These are phyloP conservation scores for Lepiota brunneoincarnata DNA, from an alignment of 768 basidiomycete genomes.

Conservation along the genomic window DNA sequence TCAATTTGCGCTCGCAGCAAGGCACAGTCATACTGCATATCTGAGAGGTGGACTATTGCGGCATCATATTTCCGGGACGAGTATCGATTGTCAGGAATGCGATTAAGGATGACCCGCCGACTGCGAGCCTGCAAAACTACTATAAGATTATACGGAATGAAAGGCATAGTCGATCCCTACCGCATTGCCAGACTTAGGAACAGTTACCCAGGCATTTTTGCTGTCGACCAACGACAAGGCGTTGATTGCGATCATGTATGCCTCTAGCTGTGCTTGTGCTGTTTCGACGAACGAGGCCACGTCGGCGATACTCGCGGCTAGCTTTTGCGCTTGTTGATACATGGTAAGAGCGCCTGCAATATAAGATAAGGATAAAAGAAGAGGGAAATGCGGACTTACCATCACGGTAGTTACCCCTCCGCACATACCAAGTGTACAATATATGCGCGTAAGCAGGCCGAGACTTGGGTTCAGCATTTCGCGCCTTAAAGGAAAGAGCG, in stretches of 20 bases:
- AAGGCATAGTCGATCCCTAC: slow-evolving; percentile 27
- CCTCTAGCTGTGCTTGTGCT: slow-evolving; percentile 72
- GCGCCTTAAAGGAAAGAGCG: slow-evolving; percentile 86
- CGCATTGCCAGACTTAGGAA: slow-evolving; percentile 52
- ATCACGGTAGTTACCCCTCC: slow-evolving; percentile 85
- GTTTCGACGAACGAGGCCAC: slow-evolving; percentile 36
- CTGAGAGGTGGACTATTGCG: slow-evolving; percentile 76
- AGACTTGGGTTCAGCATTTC: slow-evolving; percentile 87
- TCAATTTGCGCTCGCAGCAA: slow-evolving; percentile 77
- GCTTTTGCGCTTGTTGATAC: slow-evolving; percentile 87
- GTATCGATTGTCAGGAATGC: slow-evolving; percentile 77
- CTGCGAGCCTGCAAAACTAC: slow-evolving; percentile 53
- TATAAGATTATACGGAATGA: slow-evolving; percentile 10
- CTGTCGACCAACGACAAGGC: slow-evolving; percentile 79
- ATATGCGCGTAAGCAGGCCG: slow-evolving; percentile 87
- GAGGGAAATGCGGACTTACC: slow-evolving; percentile 50
- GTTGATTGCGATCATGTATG: slow-evolving; percentile 86
- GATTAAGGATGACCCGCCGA: slow-evolving; percentile 65
- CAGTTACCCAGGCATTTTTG: slow-evolving; percentile 80
- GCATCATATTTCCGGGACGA: slow-evolving; percentile 59
- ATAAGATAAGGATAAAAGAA: slow-evolving; percentile 7
- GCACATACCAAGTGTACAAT: slow-evolving; percentile 91
- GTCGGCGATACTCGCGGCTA: slow-evolving; percentile 55
- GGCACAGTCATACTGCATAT: slow-evolving; percentile 77
- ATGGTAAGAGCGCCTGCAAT: slow-evolving; percentile 80